Percentiles rank a stretch among this genome's conserved stretches.
Conservation (phyloP, 345 rosid species). For the Psidium guajava region DNA sequence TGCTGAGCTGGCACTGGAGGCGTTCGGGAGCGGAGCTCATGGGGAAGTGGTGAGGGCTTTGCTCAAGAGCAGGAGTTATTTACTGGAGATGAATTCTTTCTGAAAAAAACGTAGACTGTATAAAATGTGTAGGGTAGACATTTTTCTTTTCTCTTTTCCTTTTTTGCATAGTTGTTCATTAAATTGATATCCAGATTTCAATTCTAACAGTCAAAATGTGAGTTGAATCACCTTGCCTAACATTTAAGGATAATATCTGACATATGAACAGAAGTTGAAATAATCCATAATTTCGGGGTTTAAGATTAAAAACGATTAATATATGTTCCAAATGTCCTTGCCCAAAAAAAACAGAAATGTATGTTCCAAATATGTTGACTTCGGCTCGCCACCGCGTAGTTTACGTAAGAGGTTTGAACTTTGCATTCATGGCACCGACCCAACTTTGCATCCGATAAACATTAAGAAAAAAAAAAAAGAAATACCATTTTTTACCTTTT, state of each 20-base stretch:
- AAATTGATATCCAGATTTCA: neutral
- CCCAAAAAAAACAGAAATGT: too few relatives aligned
- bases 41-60: constrained; percentile 20
- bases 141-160: neutral
- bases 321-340: neutral
- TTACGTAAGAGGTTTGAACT: neutral
- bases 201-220: neutral
- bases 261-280: neutral
- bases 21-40: constrained; percentile 22
- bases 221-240: neutral
- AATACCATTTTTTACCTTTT: neutral
- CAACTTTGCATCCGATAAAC: neutral
- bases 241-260: neutral
- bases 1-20: constrained; percentile 23
- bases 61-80: constrained; percentile 20
- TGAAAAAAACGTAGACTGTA: neutral
- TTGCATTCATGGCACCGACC: neutral
- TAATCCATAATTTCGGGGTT: neutral
- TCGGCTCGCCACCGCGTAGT: neutral
- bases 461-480: neutral
- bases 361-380: neutral
- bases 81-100: constrained; percentile 39
- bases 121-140: neutral
- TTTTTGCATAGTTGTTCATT: neutral
- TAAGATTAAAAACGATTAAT: neutral